Base-by-base conservation (phyloP, 2,329 filamentous ascomycete genomes). In the Blastomyces emzantsi region DNA sequence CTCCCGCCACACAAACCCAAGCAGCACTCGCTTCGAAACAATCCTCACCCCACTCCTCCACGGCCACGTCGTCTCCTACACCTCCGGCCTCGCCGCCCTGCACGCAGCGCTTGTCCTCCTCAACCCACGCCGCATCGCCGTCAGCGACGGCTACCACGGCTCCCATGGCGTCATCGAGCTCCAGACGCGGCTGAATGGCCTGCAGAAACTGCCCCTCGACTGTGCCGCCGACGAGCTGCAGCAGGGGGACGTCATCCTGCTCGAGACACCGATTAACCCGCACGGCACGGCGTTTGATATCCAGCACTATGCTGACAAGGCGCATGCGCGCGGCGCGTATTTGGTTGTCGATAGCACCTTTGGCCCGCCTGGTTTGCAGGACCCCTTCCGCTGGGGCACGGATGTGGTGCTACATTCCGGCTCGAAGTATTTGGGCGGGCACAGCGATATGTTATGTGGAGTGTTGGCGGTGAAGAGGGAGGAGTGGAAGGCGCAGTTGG, bases 351-450 rank as follows among this genome's bases (percentile, higher is more conserved):
- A 99, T 76, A 87, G 90, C 2, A 99, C 94, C 0, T 97, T 99
- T 76, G 94, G 87, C 2, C 94, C 94, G 51, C 94, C 94, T 41
- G 90, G 90, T 36, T 79, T 99, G 64, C 88, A 91, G 73, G 90
- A 97, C 70, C 92, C 94, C 0, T 94, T 97, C 70, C 73, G 75
- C 36, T 88, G 84, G 74, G 93, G 91, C 57, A 91, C 89, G 36
- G 93, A 97, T 76, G 77, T 92, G 0, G 85, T 96, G 43, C 89
- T 97, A 90, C 94, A 99, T 77, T 89, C 85, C 61, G 94, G 92
- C 3, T 96, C 92, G 22, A 99, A 97, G 81, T 99, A 97, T 77
- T 85, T 99, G 68, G 94, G 94, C 25, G 94, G 94, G 0, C 94
- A 99, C 78, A 93, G 88, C 68, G 94, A 99, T 77, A 83, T 97